Evolutionary conservation across 169 alveolate species (phyloP).

Genomic region (Ichthyophthirius multifiliis): DNA sequence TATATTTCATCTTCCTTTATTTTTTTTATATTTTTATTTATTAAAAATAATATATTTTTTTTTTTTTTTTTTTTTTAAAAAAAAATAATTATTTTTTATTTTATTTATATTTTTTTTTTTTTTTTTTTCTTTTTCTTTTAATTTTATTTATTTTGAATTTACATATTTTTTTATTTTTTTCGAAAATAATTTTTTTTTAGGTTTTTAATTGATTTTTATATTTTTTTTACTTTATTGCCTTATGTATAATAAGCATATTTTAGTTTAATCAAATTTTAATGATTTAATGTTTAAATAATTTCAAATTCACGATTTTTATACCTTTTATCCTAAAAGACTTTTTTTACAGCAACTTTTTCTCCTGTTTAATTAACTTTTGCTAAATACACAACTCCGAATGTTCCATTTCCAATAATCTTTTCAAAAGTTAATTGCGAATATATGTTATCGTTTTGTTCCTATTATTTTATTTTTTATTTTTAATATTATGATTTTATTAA

Average conservation of each 20-base stretch:
- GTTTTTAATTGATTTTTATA: not conserved
- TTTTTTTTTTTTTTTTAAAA: not conserved
- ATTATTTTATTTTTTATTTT: too few relatives aligned
- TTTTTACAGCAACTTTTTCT: conserved; percentile 79
- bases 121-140: not conserved
- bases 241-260: conserved; percentile 72
- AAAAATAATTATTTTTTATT: not conserved
- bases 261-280: conserved; percentile 66
- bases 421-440: too few relatives aligned
- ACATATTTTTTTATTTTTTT: too few relatives aligned
- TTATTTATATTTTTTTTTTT: not conserved
- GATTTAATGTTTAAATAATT: conserved; percentile 64
- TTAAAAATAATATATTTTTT: not conserved
- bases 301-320: conserved; percentile 74
- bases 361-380: conserved; percentile 39
- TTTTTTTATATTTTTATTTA: not conserved
- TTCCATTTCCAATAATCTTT: not conserved
- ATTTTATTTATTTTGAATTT: too few relatives aligned
- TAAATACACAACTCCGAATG: not conserved
- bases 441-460: too few relatives aligned
- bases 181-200: too few relatives aligned
- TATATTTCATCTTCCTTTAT: conserved; percentile 70
- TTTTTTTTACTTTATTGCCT: conserved; percentile 49
- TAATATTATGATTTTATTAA: too few relatives aligned
- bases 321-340: conserved; percentile 73